phyloP scores from a whole-genome alignment of 2,329 filamentous ascomycete species.

The Thyridium curvatum region DNA sequence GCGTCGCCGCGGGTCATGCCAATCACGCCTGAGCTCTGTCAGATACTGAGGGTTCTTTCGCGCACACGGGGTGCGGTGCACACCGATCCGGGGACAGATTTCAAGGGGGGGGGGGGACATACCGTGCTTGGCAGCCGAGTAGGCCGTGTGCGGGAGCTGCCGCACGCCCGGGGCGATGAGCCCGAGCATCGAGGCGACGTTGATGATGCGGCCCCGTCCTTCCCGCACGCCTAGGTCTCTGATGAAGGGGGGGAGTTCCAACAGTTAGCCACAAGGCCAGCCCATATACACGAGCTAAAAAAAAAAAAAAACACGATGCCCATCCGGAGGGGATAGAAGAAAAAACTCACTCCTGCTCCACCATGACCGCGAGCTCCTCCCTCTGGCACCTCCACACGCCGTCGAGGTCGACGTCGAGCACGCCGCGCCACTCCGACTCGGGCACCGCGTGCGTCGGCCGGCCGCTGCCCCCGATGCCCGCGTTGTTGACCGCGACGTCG shows the following conservation, averaged over 20 bases:
- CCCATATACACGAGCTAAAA: no score
- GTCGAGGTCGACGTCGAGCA: conserved; percentile 46
- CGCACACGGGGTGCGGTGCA: no score
- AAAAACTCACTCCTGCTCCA: conserved; percentile 36
- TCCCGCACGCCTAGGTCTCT: conserved; percentile 27
- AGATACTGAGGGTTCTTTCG: not conserved
- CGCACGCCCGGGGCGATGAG: conserved; percentile 29
- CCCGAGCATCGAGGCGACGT: conserved; percentile 46
- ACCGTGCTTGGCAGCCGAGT: conserved; percentile 46
- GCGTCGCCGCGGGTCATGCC: conserved; percentile 49
- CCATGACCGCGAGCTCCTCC: conserved; percentile 44
- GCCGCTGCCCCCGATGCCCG: conserved; percentile 38
- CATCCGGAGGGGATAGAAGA: no score
- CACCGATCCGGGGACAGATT: no score
- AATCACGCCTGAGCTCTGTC: conserved; percentile 24
- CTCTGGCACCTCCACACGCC: conserved; percentile 52
- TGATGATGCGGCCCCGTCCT: conserved; percentile 46
- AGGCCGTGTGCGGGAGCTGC: conserved; percentile 33
- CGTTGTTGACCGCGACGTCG: conserved; percentile 50
- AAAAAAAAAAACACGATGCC: no score
- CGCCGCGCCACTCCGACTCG: conserved; percentile 39
- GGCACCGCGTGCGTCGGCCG: conserved; percentile 36
- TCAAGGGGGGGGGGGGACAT: no score
- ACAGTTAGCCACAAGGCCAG: no score
- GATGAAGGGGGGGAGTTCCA: no score